Conservation (phyloP, 495 filamentous ascomycete genomes). For the Penicillium paradoxum region DNA sequence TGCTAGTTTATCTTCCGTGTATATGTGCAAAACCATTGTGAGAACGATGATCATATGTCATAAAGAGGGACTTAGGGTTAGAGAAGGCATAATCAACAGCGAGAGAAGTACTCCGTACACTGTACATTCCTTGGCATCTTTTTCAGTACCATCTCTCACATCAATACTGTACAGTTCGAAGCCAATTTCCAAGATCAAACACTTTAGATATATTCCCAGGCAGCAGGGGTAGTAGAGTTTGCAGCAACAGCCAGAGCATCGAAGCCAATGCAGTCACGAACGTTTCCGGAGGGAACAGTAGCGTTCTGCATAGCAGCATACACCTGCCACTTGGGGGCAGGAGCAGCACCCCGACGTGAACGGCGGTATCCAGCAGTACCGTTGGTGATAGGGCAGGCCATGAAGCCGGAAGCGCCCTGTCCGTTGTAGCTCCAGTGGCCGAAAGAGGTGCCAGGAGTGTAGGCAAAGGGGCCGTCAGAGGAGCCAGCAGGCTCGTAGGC, state of each 20-base stretch:
- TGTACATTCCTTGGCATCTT: background rate
- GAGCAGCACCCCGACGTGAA: slow-evolving; percentile 5
- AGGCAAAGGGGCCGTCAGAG: slow-evolving; percentile 37
- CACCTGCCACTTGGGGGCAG: slow-evolving; percentile 29
- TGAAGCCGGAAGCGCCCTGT: slow-evolving; percentile 29
- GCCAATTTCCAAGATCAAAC: background rate
- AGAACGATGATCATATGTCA: no score
- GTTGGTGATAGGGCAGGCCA: slow-evolving; percentile 29
- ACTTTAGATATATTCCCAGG: slow-evolving; percentile 36
- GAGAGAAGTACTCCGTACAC: background rate
- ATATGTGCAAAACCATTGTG: no score
- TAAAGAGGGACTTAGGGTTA: no score
- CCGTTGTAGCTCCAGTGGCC: slow-evolving; percentile 24
- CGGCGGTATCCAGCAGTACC: slow-evolving; percentile 5
- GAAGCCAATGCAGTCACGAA: slow-evolving; percentile 32
- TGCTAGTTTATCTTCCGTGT: no score
- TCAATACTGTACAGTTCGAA: background rate
- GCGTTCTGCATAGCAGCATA: slow-evolving; percentile 31
- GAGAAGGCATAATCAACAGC: background rate
- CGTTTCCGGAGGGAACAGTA: slow-evolving; percentile 29
- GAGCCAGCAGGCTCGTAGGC: slow-evolving; percentile 48
- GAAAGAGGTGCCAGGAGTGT: slow-evolving; percentile 17
- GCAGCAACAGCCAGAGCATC: slow-evolving; percentile 19
- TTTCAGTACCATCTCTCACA: background rate
- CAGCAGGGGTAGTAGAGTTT: slow-evolving; percentile 10